Percentiles rank a stretch among this genome's conserved stretches.
Conservation (phyloP, 2,329 filamentous ascomycete species). For the Penicillium sp. region DNA sequence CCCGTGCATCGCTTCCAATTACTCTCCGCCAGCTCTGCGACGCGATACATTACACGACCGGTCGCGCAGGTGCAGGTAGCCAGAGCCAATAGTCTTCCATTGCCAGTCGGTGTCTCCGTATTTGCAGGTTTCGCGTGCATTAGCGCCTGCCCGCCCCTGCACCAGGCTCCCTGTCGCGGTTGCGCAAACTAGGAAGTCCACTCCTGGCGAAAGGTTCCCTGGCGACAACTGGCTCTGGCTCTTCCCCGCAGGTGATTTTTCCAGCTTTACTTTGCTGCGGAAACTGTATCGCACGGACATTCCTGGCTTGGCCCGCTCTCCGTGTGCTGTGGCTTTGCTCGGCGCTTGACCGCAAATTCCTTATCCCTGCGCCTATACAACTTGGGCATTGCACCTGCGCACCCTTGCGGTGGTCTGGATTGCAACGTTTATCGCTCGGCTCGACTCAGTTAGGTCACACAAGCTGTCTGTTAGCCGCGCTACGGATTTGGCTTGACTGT, state of each 20-base stretch:
- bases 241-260: neutral
- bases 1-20: neutral
- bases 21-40: neutral
- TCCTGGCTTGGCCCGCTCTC: neutral
- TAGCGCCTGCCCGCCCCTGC: slow-evolving; percentile 10
- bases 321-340: neutral
- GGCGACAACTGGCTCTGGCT: neutral
- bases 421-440: neutral
- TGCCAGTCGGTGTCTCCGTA: slow-evolving; percentile 1
- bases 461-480: slow-evolving; percentile 3
- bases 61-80: neutral
- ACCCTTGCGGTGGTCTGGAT: slow-evolving; percentile 2
- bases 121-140: slow-evolving; percentile 5
- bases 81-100: neutral
- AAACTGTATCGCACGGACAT: neutral
- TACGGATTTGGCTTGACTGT: neutral
- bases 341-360: slow-evolving; percentile 1
- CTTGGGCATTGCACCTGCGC: neutral
- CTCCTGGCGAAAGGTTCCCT: neutral
- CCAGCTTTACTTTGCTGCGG: neutral
- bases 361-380: neutral
- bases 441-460: neutral
- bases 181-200: slow-evolving; percentile 8
- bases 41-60: neutral
- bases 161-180: slow-evolving; percentile 5